A percentile compares a stretch with the other conserved stretches of the same genome.
Evolutionary conservation across 176 grass and related monocot species (phyloP).

Genomic region (Hordeum vulgare): DNA sequence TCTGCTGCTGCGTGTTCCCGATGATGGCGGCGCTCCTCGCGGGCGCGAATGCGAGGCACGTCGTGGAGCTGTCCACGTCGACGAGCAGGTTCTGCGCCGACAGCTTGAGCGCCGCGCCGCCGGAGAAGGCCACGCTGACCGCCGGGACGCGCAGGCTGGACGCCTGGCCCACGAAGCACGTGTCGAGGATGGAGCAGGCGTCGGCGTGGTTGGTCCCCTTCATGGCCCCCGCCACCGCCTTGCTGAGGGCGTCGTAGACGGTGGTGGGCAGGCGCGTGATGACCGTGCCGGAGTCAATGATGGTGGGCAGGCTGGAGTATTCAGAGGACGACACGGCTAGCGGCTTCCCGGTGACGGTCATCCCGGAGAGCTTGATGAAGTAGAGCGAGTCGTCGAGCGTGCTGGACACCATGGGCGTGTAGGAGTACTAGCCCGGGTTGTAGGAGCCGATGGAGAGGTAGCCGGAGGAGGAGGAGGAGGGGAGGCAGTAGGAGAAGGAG

Average conservation of each 20-base stretch:
- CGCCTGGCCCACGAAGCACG: constrained; percentile 50
- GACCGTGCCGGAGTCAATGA: constrained; percentile 83
- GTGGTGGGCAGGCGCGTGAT: constrained; percentile 61
- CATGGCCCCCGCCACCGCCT: constrained; percentile 41
- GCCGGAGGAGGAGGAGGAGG: constrained; percentile 47
- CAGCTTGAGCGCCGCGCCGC: constrained; percentile 47
- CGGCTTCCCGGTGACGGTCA: constrained; percentile 39
- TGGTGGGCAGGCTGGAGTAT: constrained; percentile 46
- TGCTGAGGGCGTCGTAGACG: constrained; percentile 63
- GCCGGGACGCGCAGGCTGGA: constrained; percentile 35
- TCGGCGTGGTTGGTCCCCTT: constrained; percentile 15
- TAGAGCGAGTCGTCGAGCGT: constrained; percentile 71
- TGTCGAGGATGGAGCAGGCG: constrained; percentile 68
- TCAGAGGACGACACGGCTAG: constrained; percentile 32
- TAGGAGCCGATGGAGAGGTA: constrained; percentile 66
- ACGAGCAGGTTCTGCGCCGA: constrained; percentile 48
- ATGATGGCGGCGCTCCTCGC: constrained; percentile 57
- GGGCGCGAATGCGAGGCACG: constrained; percentile 70
- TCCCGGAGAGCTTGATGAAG: constrained; percentile 66
- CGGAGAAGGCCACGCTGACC: constrained; percentile 51
- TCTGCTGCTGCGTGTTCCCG: constrained; percentile 81
- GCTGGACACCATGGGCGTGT: constrained; percentile 67
- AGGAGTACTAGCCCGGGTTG: constrained; percentile 51
- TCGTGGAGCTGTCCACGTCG: constrained; percentile 55
- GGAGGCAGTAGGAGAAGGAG: constrained; percentile 92